phyloP scores from a whole-genome alignment of 805 yeast species.

The Hanseniaspora vineae region DNA sequence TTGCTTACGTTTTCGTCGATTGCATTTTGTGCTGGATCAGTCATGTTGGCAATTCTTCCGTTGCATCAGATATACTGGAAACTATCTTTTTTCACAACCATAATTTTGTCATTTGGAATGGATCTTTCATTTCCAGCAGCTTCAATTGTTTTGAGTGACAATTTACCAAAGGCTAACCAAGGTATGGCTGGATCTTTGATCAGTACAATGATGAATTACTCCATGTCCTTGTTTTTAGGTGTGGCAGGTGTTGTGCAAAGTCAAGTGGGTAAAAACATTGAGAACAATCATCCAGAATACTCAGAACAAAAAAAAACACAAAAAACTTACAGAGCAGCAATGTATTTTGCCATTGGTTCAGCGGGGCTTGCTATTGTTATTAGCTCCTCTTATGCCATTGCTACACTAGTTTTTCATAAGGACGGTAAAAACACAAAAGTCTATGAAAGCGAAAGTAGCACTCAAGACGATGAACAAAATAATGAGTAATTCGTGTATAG shows the following conservation, averaged over 20 bases:
- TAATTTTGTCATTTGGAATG: constrained; percentile 59
- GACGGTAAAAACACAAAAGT: no score
- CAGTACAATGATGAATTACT: constrained; percentile 57
- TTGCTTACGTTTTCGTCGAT: constrained; percentile 37
- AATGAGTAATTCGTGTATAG: no score
- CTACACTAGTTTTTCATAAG: not conserved
- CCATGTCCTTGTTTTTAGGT: constrained; percentile 59
- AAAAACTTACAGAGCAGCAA: not conserved
- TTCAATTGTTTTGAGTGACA: constrained; percentile 46
- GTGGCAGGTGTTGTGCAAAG: constrained; percentile 56
- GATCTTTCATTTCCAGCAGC: constrained; percentile 70
- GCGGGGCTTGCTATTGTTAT: not conserved
- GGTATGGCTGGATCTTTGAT: constrained; percentile 65
- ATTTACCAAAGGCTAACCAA: constrained; percentile 49
- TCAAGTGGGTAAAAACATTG: constrained; percentile 18
- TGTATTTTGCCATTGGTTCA: not conserved
- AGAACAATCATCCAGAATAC: not conserved
- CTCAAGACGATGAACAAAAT: no score
- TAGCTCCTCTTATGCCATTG: not conserved
- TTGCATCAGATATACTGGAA: constrained; percentile 47
- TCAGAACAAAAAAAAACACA: constrained; percentile 9
- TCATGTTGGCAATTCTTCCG: constrained; percentile 44
- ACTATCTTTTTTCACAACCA: constrained; percentile 40
- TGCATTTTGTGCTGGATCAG: constrained; percentile 42
- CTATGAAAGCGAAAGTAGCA: no score